Conservation (phyloP, 352 stramenopile genomes). For the Pythium grandisporangium region DNA sequence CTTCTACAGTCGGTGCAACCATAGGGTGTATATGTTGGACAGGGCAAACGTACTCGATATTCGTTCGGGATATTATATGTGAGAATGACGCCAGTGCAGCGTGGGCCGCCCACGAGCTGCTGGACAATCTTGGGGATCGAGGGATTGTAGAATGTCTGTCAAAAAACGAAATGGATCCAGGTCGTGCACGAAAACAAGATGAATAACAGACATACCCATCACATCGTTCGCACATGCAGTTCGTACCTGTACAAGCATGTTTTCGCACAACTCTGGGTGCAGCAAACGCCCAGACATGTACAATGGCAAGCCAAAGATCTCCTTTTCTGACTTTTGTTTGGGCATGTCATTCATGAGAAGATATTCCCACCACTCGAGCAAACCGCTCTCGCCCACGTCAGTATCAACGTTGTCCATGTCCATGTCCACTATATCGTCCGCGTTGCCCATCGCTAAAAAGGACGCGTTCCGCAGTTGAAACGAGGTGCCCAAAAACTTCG, state of each 20-base stretch:
- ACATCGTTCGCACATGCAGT: too few relatives aligned
- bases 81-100: conserved; percentile 67
- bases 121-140: conserved; percentile 83
- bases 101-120: conserved; percentile 64
- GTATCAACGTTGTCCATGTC: conserved; percentile 8
- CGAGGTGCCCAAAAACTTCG: conserved; percentile 79
- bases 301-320: conserved; percentile 72
- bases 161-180: neutral
- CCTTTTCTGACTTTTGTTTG: conserved; percentile 55
- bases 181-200: too few relatives aligned
- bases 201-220: too few relatives aligned
- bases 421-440: neutral
- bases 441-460: conserved; percentile 1
- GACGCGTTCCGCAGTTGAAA: conserved; percentile 39
- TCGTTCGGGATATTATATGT: conserved; percentile 35
- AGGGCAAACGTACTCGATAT: conserved; percentile 35
- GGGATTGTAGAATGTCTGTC: conserved; percentile 72
- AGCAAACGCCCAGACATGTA: conserved; percentile 81
- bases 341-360: conserved; percentile 48
- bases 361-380: conserved; percentile 57
- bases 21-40: too few relatives aligned
- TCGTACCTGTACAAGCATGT: conserved; percentile 75
- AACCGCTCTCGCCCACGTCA: conserved; percentile 5
- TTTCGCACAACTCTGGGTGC: conserved; percentile 78
- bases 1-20: too few relatives aligned